Percentiles rank a stretch among this genome's conserved stretches.
Conservation (phyloP, 2,329 filamentous ascomycete genomes). For the Pestalotiopsis fici region DNA sequence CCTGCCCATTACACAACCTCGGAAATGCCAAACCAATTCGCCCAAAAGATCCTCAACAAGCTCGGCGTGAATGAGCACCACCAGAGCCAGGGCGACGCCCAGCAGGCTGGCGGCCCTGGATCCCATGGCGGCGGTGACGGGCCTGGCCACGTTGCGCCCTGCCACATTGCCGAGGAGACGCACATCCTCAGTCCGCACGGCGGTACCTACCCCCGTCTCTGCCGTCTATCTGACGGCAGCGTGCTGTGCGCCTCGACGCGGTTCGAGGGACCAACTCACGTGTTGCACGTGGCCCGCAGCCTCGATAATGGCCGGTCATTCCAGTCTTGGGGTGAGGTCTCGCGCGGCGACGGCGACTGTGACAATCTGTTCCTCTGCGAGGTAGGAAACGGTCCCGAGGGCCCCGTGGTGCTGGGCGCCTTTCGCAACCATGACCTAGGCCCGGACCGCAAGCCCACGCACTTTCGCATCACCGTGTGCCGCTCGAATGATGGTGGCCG, state of each 20-base stretch:
- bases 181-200: constrained; percentile 37
- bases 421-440: constrained; percentile 49
- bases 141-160: neutral
- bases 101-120: neutral
- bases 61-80: constrained; percentile 11
- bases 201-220: constrained; percentile 49
- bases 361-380: constrained; percentile 50
- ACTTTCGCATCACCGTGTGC: constrained; percentile 52
- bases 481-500: constrained; percentile 43
- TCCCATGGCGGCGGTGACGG: neutral
- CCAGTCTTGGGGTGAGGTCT: constrained; percentile 40
- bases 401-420: constrained; percentile 39
- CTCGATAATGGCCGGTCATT: constrained; percentile 43
- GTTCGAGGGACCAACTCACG: constrained; percentile 34
- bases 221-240: constrained; percentile 42
- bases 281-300: constrained; percentile 44
- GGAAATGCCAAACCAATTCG: constrained; percentile 8
- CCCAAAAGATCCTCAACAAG: constrained; percentile 13
- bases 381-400: constrained; percentile 19
- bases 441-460: constrained; percentile 27
- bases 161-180: constrained; percentile 21
- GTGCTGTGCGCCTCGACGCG: constrained; percentile 47
- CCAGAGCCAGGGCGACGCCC: neutral
- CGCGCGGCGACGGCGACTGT: constrained; percentile 41
- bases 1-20: neutral